phyloP scores from a whole-genome alignment of 305 asterid species.

The Stenogyne calaminthoides region DNA sequence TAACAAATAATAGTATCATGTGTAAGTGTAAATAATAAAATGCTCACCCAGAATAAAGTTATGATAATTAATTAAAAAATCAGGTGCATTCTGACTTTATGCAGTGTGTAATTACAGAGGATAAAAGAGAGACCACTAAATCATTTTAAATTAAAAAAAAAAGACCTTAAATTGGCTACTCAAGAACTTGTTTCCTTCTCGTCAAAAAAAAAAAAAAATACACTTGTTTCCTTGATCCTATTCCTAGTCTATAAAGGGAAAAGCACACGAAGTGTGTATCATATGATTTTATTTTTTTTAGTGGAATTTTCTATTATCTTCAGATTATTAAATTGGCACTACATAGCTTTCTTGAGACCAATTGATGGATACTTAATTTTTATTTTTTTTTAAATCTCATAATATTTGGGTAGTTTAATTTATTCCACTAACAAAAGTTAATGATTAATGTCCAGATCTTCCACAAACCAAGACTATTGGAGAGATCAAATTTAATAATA shows the following conservation, averaged over 20 bases:
- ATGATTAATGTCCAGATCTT: constrained; percentile 31
- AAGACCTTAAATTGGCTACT: too few species aligned
- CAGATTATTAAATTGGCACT: background rate
- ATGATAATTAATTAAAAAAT: too few species aligned
- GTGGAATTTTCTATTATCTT: background rate
- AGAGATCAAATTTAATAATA: constrained; percentile 15
- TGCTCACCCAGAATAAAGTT: too few species aligned
- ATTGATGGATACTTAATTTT: background rate
- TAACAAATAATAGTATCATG: too few species aligned
- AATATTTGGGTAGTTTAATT: constrained; percentile 12
- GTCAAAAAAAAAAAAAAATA: too few species aligned
- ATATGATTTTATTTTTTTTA: constrained; percentile 10
- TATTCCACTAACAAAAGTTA: constrained; percentile 29
- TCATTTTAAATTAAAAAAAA: too few species aligned
- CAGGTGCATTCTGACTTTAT: background rate
- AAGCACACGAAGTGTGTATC: constrained; percentile 11
- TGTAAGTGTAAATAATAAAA: too few species aligned
- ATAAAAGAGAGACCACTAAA: too few species aligned
- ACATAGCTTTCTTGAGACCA: background rate
- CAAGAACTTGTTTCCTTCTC: too few species aligned
- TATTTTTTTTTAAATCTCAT: too few species aligned
- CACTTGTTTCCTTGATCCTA: too few species aligned
- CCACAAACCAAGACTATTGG: constrained; percentile 25
- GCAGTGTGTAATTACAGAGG: too few species aligned
- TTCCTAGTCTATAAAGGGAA: constrained; percentile 27